Evolutionary conservation across 2,329 filamentous ascomycete species (phyloP).

Genomic region (Colletotrichum zoysiae): DNA sequence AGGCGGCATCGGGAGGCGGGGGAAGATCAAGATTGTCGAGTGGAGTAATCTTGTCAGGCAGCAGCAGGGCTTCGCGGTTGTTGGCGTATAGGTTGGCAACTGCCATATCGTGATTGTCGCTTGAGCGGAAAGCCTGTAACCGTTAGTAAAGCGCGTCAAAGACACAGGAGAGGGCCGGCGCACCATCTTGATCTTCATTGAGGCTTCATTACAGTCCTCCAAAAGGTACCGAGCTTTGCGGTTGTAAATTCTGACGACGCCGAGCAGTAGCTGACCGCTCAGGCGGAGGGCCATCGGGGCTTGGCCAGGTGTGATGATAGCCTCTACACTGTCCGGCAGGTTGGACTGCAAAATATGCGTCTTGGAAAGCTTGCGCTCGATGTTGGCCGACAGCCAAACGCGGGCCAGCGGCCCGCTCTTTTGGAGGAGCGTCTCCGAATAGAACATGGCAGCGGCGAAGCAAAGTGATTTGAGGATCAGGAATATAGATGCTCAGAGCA

Average conservation of each 20-base stretch:
- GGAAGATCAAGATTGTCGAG: constrained; percentile 83
- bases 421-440: constrained; percentile 93
- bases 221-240: constrained; percentile 95
- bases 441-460: constrained; percentile 80
- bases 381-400: constrained; percentile 97
- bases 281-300: constrained; percentile 95
- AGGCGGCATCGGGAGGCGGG: constrained; percentile 88
- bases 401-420: constrained; percentile 97
- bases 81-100: constrained; percentile 84
- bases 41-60: constrained; percentile 93
- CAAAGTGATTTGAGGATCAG: constrained; percentile 9
- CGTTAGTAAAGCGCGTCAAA: constrained; percentile 49
- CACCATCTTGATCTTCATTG: constrained; percentile 99
- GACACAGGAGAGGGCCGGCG: constrained; percentile 43
- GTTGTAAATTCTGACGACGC: constrained; percentile 97
- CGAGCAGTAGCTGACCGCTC: constrained; percentile 92
- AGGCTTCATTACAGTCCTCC: constrained; percentile 96
- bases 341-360: constrained; percentile 95
- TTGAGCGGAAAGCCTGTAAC: constrained; percentile 87
- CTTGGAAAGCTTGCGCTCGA: constrained; percentile 98
- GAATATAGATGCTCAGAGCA: constrained; percentile 11
- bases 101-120: constrained; percentile 89
- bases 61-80: constrained; percentile 86
- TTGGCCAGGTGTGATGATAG: constrained; percentile 92
- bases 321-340: constrained; percentile 92